Percentiles rank a stretch among this genome's conserved stretches.
These are phyloP conservation scores for Leucocoprinus sp. DNA, from an alignment of 768 basidiomycete species.

Conservation along the genomic window DNA sequence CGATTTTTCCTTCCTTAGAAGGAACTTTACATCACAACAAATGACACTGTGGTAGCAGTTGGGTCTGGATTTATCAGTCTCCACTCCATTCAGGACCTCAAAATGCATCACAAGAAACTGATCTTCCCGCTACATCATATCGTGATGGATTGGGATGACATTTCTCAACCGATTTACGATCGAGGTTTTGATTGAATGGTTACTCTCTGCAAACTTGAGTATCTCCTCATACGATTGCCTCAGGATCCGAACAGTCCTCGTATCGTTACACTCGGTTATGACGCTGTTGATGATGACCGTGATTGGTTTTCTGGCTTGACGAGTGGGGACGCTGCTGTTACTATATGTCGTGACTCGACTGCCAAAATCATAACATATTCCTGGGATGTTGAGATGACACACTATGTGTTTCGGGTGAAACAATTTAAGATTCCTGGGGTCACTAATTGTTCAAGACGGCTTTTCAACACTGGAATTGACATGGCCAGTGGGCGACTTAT, in stretches of 20 bases:
- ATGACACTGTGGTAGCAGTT: no score
- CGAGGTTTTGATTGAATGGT: neutral
- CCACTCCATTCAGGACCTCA: no score
- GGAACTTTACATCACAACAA: no score
- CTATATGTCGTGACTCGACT: neutral
- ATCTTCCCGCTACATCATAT: no score
- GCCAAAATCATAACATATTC: neutral
- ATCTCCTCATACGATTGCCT: neutral
- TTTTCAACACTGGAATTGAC: no score
- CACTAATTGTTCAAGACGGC: no score
- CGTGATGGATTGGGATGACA: no score
- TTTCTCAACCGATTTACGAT: neutral
- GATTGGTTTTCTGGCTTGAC: neutral
- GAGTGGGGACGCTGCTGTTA: neutral
- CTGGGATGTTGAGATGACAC: neutral
- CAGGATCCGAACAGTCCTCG: neutral
- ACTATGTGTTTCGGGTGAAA: neutral
- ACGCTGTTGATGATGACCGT: neutral
- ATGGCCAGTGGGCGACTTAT: neutral
- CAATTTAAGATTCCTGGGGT: neutral
- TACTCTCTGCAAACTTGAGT: neutral
- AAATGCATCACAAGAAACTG: no score
- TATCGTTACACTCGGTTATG: neutral
- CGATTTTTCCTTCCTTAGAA: no score
- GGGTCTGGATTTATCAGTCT: no score